Conservation (phyloP, 768 basidiomycete genomes). For the Rhizopogon rudus region DNA sequence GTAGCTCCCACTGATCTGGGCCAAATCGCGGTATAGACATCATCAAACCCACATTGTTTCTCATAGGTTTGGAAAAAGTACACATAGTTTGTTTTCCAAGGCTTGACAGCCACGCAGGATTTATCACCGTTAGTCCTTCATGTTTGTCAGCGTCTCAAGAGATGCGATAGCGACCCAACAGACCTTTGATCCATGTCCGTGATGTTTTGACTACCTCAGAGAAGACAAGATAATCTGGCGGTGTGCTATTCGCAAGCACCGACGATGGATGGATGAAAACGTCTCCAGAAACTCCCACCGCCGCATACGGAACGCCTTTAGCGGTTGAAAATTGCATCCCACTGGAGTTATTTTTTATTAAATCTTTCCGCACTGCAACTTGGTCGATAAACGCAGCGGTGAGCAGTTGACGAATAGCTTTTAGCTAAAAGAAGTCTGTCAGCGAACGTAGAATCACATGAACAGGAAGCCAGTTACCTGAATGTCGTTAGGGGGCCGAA, state of each 20-base stretch:
- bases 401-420: slow-evolving; percentile 83
- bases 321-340: slow-evolving; percentile 71
- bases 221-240: slow-evolving; percentile 86
- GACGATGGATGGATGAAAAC: slow-evolving; percentile 92
- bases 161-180: slow-evolving; percentile 5
- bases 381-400: slow-evolving; percentile 93
- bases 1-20: slow-evolving; percentile 82
- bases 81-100: slow-evolving; percentile 80
- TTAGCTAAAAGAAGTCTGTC: slow-evolving; percentile 52
- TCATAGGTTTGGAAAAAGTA: slow-evolving; percentile 82
- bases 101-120: slow-evolving; percentile 81
- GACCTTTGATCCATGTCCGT: slow-evolving; percentile 78
- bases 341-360: slow-evolving; percentile 53
- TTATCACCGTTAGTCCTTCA: slow-evolving; percentile 76
- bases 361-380: slow-evolving; percentile 86
- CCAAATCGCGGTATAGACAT: slow-evolving; percentile 86
- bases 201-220: slow-evolving; percentile 77
- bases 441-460: not conserved
- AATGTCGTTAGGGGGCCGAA: slow-evolving; percentile 70
- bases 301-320: slow-evolving; percentile 78
- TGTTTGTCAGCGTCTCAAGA: slow-evolving; percentile 1
- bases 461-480: slow-evolving; percentile 47
- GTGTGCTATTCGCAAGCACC: slow-evolving; percentile 57
- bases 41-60: slow-evolving; percentile 58
- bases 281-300: slow-evolving; percentile 76